A percentile compares a stretch with the other conserved stretches of the same genome.
Evolutionary conservation across 208 protist genomes (phyloP).

Genomic region (Acanthamoeba castellanii): DNA sequence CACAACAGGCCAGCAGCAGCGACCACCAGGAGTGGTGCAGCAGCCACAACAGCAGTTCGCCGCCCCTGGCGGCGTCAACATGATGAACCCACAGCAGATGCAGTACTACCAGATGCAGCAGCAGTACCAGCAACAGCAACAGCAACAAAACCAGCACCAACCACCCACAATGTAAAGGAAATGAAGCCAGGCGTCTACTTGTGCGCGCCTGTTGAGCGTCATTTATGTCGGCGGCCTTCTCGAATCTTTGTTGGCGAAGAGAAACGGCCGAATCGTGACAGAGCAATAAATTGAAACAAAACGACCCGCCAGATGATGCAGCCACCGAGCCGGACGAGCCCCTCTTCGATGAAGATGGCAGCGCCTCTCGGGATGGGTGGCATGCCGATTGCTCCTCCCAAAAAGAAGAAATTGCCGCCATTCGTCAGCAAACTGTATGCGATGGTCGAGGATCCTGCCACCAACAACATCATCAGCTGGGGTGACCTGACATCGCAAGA

Average conservation of each 20-base stretch:
- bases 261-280: not conserved
- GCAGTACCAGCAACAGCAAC: not conserved
- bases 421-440: constrained; percentile 62
- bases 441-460: constrained; percentile 47
- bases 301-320: too few species aligned
- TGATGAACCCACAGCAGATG: constrained; percentile 56
- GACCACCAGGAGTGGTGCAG: not conserved
- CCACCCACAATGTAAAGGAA: not conserved
- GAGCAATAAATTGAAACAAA: not conserved
- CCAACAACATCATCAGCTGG: constrained; percentile 66
- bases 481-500: not conserved
- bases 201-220: too few species aligned
- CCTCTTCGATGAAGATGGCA: not conserved
- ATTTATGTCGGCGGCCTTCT: not conserved
- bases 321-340: too few species aligned
- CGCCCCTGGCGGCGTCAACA: not conserved
- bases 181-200: too few species aligned
- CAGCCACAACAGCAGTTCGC: not conserved
- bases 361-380: not conserved
- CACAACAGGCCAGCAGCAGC: not conserved
- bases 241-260: too few species aligned
- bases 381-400: not conserved
- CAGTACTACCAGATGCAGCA: constrained; percentile 55
- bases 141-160: not conserved
- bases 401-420: constrained; percentile 61